These are phyloP conservation scores for Lentinus brumalis DNA, from an alignment of 768 basidiomycete species.

Conservation along the genomic window DNA sequence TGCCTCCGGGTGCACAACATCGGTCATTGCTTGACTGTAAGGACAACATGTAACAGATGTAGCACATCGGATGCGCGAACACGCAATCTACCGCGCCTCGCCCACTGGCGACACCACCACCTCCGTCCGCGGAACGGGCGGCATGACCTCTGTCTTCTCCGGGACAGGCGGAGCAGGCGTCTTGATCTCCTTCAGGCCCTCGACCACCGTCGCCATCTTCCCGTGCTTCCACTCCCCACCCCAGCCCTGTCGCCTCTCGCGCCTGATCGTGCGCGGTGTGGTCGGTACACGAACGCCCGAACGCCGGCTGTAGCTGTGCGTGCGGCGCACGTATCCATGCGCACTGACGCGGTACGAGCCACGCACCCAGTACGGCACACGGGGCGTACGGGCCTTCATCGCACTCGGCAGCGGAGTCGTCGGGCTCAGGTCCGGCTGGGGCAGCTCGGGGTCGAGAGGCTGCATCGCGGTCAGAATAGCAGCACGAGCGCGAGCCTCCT, in stretches of 20 bases:
- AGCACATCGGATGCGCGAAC: too few relatives aligned
- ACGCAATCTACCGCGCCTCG: too few relatives aligned
- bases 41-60: too few relatives aligned
- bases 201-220: conserved; percentile 21
- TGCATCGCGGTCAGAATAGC: conserved; percentile 17
- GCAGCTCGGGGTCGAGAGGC: conserved; percentile 19
- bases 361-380: conserved; percentile 32
- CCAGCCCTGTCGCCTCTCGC: conserved; percentile 31
- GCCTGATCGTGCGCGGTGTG: conserved; percentile 26
- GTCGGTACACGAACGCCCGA: conserved; percentile 6
- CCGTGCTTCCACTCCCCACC: conserved; percentile 28
- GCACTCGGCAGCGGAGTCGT: conserved; percentile 8
- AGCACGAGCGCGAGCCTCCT: conserved; percentile 15
- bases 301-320: not conserved
- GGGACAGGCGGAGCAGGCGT: conserved; percentile 1
- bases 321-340: conserved; percentile 1
- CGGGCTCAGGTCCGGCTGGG: conserved; percentile 22
- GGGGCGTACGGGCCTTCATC: conserved; percentile 14
- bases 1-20: too few relatives aligned
- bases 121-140: not conserved
- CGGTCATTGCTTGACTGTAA: too few relatives aligned
- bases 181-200: conserved; percentile 22
- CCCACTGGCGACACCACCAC: too few relatives aligned
- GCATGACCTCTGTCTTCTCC: not conserved
- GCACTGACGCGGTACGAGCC: conserved; percentile 15